Evolutionary conservation across 2,329 filamentous ascomycete genomes (phyloP), one percentile per base, ranked within the genome.

Genomic region (Diaporthe sp.): DNA sequence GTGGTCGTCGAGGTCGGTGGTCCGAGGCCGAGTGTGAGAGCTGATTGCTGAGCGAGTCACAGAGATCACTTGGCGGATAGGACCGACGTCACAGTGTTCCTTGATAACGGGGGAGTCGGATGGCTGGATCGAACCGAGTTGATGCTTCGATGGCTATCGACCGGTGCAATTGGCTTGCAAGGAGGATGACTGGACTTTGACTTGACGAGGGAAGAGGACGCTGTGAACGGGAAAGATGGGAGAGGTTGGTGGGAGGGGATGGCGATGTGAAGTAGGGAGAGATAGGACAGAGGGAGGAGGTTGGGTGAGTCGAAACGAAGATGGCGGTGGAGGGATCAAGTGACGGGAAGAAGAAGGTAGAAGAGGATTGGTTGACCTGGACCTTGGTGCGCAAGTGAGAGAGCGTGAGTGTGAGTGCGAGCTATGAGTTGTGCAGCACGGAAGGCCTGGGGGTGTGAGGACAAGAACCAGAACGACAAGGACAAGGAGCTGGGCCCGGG

Each of bases 271-370:
- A 76, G 75, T 76, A 76, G 67, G 34, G 61, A 37, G 53, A 60
- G 75, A 31, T 63, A 57, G 55, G 72, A 57, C 44, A 76, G 72
- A 76, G 76, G 77, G 68, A 55, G 57, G 74, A 67, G 47, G 71
- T 67, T 61, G 71, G 65, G 60, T 57, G 76, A 77, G 75, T 74
- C 74, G 49, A 77, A 72, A 75, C 58, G 55, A 76, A 73, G 68
- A 60, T 51, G 63, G 72, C 71, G 71, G 71, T 73, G 73, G 28
- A 75, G 77, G 76, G 78, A 76, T 76, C 60, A 76, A 75, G 75
- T 73, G 77, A 75, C 70, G 76, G 76, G 76, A 74, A 78, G 47
- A 71, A 74, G 71, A 76, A 73, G 55, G 78, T 70, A 70, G 72
- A 77, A 76, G 74, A 77, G 76, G 67, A 77, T 63, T 74, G 77